Evolutionary conservation across 2,329 filamentous ascomycete genomes (phyloP).

Genomic region (Colletotrichum aenigma): DNA sequence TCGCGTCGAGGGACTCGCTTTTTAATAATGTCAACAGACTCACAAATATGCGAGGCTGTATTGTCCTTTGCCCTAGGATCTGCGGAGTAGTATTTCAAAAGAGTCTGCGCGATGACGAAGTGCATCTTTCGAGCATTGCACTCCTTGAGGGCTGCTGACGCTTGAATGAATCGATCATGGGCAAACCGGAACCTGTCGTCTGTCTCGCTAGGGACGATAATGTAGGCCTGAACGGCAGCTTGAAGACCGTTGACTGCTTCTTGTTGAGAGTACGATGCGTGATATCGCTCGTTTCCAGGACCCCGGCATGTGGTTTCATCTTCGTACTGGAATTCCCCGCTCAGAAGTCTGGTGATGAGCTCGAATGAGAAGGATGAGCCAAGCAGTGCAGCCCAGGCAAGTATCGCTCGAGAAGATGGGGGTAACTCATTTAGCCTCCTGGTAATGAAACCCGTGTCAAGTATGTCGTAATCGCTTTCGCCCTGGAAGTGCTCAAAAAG

Average conservation of each 20-base stretch:
- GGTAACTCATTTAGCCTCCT: constrained; percentile 80
- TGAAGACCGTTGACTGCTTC: constrained; percentile 83
- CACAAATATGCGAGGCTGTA: constrained; percentile 81
- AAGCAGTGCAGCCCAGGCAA: constrained; percentile 86
- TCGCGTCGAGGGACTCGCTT: constrained; percentile 62
- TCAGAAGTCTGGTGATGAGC: constrained; percentile 77
- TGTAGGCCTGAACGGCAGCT: constrained; percentile 63
- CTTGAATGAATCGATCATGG: constrained; percentile 86
- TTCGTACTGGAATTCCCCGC: constrained; percentile 71
- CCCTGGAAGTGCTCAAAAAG: constrained; percentile 86
- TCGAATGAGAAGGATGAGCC: constrained; percentile 85
- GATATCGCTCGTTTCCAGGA: constrained; percentile 26
- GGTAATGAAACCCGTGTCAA: constrained; percentile 83
- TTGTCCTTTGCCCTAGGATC: constrained; percentile 71
- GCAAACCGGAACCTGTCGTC: constrained; percentile 89
- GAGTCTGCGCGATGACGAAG: constrained; percentile 82
- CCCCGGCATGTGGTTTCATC: constrained; percentile 41
- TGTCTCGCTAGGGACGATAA: constrained; percentile 80
- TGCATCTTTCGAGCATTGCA: constrained; percentile 82
- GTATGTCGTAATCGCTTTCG: constrained; percentile 77
- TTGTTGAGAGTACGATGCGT: constrained; percentile 62
- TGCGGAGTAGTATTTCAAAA: constrained; percentile 70
- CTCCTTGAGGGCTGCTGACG: constrained; percentile 72
- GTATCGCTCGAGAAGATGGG: constrained; percentile 72
- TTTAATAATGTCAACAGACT: constrained; percentile 77